phyloP scores from a whole-genome alignment of 345 rosid species.

The Camelina hispida region DNA sequence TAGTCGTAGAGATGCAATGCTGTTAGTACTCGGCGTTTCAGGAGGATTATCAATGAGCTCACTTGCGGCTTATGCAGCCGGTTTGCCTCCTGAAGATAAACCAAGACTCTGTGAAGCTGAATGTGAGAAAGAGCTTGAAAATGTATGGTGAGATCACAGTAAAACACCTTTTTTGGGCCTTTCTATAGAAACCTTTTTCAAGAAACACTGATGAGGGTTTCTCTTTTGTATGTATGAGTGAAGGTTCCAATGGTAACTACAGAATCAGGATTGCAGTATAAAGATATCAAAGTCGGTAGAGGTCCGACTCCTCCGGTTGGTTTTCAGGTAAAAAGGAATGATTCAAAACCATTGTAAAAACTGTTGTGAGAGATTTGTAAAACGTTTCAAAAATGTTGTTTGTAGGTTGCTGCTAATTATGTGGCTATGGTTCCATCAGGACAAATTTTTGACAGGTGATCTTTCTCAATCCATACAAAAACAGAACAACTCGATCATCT shows the following conservation, averaged over 20 bases:
- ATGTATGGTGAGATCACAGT: conserved; percentile 90
- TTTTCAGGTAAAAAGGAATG: conserved; percentile 62
- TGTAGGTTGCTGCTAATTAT: conserved; percentile 91
- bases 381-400: conserved; percentile 5
- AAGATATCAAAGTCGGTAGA: conserved; percentile 83
- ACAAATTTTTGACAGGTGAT: conserved; percentile 89
- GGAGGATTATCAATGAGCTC: conserved; percentile 48
- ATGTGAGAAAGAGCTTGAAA: conserved; percentile 96
- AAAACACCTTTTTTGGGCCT: conserved; percentile 32
- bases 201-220: no score
- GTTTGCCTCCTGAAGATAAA: conserved; percentile 88
- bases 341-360: conserved; percentile 12
- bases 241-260: conserved; percentile 93
- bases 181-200: no score
- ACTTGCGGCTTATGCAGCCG: conserved; percentile 60
- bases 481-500: not conserved
- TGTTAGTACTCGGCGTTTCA: conserved; percentile 59
- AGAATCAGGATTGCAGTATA: conserved; percentile 86
- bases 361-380: not conserved
- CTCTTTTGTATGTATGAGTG: not conserved
- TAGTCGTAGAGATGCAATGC: conserved; percentile 66
- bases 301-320: conserved; percentile 95
- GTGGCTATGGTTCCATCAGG: conserved; percentile 98
- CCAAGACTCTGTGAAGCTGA: conserved; percentile 74
- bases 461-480: conserved; percentile 8